Evolutionary conservation across 2,329 filamentous ascomycete genomes (phyloP).

Genomic region (Penicillium sp.): DNA sequence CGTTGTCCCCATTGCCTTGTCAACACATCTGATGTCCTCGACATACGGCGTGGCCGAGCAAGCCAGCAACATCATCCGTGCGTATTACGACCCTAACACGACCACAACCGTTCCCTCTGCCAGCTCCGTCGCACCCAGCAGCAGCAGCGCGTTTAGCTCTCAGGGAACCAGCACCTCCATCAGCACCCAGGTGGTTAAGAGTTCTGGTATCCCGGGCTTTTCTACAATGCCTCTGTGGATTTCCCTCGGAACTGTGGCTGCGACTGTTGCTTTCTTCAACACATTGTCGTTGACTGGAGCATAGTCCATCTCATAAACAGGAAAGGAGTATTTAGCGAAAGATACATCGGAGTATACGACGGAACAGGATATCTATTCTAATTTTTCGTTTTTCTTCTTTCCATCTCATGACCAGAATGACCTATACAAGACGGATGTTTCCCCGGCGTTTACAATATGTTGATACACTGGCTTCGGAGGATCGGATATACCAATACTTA

Average conservation of each 20-base stretch:
- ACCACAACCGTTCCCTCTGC: background rate
- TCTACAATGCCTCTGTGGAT: background rate
- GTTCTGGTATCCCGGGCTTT: background rate
- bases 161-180: background rate
- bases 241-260: background rate
- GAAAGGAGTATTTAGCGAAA: background rate
- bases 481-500: background rate
- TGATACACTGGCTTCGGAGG: background rate
- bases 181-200: background rate
- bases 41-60: constrained; percentile 33
- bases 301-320: background rate
- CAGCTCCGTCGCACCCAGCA: background rate
- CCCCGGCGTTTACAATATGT: background rate
- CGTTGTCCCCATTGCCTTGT: constrained; percentile 26
- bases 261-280: background rate
- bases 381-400: background rate
- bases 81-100: constrained; percentile 18
- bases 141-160: background rate
- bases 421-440: background rate
- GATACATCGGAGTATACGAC: background rate
- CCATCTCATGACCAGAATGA: background rate
- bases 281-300: background rate
- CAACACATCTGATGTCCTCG: constrained; percentile 31
- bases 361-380: too few species aligned
- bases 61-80: constrained; percentile 26